These are phyloP conservation scores for Willaertia magna DNA, from an alignment of 208 protist genomes.

Conservation along the genomic window DNA sequence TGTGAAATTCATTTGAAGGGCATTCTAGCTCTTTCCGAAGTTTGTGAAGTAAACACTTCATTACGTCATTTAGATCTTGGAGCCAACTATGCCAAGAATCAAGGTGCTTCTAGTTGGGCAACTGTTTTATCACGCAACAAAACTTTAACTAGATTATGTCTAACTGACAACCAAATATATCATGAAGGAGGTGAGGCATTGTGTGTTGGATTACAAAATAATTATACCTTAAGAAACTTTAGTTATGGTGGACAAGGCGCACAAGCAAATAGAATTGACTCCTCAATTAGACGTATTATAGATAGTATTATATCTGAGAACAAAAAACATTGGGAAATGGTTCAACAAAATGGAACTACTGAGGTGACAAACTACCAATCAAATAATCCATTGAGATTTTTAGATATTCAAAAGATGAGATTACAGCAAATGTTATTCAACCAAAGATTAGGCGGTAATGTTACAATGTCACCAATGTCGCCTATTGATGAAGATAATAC, in stretches of 20 bases:
- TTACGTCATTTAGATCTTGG: constrained; percentile 16
- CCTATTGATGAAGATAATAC: neutral
- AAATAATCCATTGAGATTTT: neutral
- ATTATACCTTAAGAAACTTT: constrained; percentile 12
- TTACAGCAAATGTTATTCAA: neutral
- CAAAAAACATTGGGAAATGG: neutral
- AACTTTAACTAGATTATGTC: constrained; percentile 3
- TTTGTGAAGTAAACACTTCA: neutral
- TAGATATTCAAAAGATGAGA: neutral
- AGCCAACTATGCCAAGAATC: constrained; percentile 5
- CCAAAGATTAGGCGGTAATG: neutral
- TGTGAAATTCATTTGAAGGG: constrained; percentile 11
- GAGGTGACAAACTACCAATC: neutral
- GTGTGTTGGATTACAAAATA: neutral
- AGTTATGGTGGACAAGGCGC: constrained; percentile 5
- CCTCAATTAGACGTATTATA: neutral
- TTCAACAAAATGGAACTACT: neutral
- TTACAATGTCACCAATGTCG: too few relatives aligned
- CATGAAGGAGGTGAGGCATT: constrained; percentile 10
- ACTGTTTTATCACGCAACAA: neutral
- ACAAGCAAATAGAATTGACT: neutral
- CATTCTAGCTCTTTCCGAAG: neutral
- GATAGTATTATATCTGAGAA: neutral
- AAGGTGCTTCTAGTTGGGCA: constrained; percentile 8
- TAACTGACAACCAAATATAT: constrained; percentile 16